Evolutionary conservation across 208 protist genomes (phyloP), one percentile per base, ranked within the genome.

Genomic region (Polymyxa betae): DNA sequence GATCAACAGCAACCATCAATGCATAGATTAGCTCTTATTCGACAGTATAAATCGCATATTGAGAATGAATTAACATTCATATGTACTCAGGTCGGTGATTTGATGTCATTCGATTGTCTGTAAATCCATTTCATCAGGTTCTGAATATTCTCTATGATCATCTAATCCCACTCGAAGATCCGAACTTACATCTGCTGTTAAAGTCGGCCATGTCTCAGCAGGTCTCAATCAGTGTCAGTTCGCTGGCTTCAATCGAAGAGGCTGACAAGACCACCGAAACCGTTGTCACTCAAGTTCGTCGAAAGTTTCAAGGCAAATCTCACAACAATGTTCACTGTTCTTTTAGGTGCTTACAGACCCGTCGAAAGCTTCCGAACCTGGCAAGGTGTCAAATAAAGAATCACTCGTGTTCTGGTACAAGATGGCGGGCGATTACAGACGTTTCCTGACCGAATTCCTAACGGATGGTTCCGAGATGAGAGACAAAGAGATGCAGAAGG

Each of bases 381-480:
- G 16, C n/a, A 35, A 5, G 35, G 16, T n/a, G 35, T 82, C 72
- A n/a, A 45, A 12, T n/a, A 82, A 82, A 43, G 72, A 82, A 82
- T 82, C 72, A 5, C n/a, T 82, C 35, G 72, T 82, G n/a, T 82
- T 82, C n/a, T 82, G 72, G 72, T 82, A 45, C n/a, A 82, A 82
- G 72, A 82, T 82, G 72, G n/a, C n/a, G 10, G 72, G 72, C 5
- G 72, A 82, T 82, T 82, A 82, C n/a, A 5, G n/a, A n/a, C 5
- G 72, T 38, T 82, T 82, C 72, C 72, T 82, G 35, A n/a, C 72
- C 40, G 72, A 82, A n/a, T 35, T 82, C 12, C n/a, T 82, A n/a
- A 82, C 35, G 72, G 72, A 82, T 35, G 72, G 72, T 45, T 82
- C 72, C 72, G 72, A 82, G 72, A 35, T 20, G 5, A 5, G 72